Evolutionary conservation across 352 stramenopile genomes (phyloP), one percentile per base, ranked within the genome.

Genomic region (Phytophthora cryptogea): DNA sequence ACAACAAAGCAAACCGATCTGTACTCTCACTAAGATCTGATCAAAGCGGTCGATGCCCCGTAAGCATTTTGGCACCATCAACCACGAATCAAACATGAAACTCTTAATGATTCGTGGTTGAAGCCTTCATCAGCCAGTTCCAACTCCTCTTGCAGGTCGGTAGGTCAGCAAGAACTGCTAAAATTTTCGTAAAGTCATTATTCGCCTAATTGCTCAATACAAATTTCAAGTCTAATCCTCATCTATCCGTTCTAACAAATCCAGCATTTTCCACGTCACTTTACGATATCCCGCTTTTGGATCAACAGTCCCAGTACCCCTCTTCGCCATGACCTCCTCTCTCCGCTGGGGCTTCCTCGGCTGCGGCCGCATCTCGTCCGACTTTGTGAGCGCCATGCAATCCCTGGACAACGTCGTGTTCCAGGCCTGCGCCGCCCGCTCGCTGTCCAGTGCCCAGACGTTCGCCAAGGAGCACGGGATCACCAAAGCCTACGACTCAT

Each of bases 401-500:
- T 32, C 47, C 14, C 42, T 81, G 13, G 23, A 72, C 17, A 53
- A 46, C 13, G 66, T 69, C 4, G 16, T 44, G 20, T 59, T 79
- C 28, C 61, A 74, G 23, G 78, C 75, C 5, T 88, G 78, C 33
- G 78, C 78, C 3, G 70, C 78, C 0, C 61, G 78, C 7, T 76
- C 65, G 28, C 44, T 89, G 31, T 8, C 55, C 45, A 62, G 60
- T 17, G 55, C 81, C 3, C 33, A 83, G 67, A 45, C 76, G 13
- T 76, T 79, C 57, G 63, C 68, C 17, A 48, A 57, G 20, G 48
- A 66, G 39, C 60, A 74, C 42, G 65, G 63, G 31, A 70, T 96
- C 70, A 47, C 65, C 16, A 62, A 66, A 3, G 68, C 76, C 23
- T 90, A 96, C 66, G 89, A 83, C 10, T 84, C 72, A 46, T 97